Evolutionary conservation across 2,329 filamentous ascomycete genomes (phyloP), one percentile per base, ranked within the genome.

Genomic region (Kalaharituber pfeilii): DNA sequence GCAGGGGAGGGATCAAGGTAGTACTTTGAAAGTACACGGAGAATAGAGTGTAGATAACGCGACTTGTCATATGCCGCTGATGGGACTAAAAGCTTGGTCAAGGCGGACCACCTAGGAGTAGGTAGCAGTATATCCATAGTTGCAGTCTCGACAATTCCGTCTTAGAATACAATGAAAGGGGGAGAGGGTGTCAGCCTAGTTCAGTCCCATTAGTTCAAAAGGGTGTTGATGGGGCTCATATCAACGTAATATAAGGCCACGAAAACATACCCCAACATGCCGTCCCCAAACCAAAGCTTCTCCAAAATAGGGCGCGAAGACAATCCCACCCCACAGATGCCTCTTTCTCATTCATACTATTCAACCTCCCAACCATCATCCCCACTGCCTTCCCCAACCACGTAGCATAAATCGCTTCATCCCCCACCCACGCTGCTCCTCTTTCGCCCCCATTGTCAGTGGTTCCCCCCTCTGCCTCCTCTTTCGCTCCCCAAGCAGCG

Each of bases 311-410:
- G 2, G 73, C 71, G 15, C 70, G 71, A 44, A 69, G 71, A 6
- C 74, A 63, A 50, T 69, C 73, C 62, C 61, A 62, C n/a, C 55
- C 54, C 11, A 66, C 57, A 7, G 69, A 68, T 7, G 71, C 65
- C 15, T n/a, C 28, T 67, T 50, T 68, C 60, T 66, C 67, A 15
- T 20, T 53, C 53, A 60, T 47, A 60, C 65, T 27, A 65, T 13
- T 2, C 64, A 65, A 29, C 64, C 66, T 62, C 75, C 67, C 18
- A 64, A 57, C 29, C 67, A 58, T 56, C 50, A 53, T 59, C 2
- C 54, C 70, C 50, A 91, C 71, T 64, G 80, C 84, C 13, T 67
- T 68, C 1, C 80, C 82, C 36, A 94, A 67, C 87, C 87, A 94
- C 27, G 68, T 68, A 11, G 77, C 75, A 68, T 84, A 94, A 18